Conservation (phyloP, 2,329 filamentous ascomycete genomes). For the Colletotrichum tofieldiae region DNA sequence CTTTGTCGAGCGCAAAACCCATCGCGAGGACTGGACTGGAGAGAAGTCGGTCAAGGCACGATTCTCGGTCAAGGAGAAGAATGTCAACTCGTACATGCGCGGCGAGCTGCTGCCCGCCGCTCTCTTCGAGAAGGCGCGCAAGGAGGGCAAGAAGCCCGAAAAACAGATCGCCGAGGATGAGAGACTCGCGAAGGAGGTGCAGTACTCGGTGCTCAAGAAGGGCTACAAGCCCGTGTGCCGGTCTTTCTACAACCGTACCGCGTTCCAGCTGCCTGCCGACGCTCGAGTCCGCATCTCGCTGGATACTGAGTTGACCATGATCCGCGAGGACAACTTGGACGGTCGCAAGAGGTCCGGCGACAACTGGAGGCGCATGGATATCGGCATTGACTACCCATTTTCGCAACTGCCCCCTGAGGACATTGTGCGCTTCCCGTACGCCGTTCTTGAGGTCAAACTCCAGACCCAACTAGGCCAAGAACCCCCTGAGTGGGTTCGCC, state of each 20-base stretch:
- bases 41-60: conserved; percentile 99
- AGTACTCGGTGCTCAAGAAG: conserved; percentile 92
- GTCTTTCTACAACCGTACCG: conserved; percentile 98
- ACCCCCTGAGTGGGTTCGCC: conserved; percentile 95
- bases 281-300: conserved; percentile 96
- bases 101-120: conserved; percentile 88
- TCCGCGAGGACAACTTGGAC: conserved; percentile 94
- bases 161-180: conserved; percentile 94
- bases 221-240: conserved; percentile 91
- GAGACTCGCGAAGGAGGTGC: conserved; percentile 90
- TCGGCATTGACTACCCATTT: conserved; percentile 96
- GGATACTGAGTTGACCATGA: conserved; percentile 95
- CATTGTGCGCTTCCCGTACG: conserved; percentile 93
- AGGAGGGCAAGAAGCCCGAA: conserved; percentile 93
- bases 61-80: conserved; percentile 96
- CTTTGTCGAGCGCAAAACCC: conserved; percentile 97
- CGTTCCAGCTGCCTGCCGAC: conserved; percentile 97
- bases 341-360: conserved; percentile 82
- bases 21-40: conserved; percentile 98
- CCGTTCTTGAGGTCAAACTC: conserved; percentile 95
- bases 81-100: conserved; percentile 90
- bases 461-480: conserved; percentile 97
- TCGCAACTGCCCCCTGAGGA: conserved; percentile 88
- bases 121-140: conserved; percentile 96
- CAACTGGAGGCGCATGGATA: conserved; percentile 98